Evolutionary conservation across 78 protist species (phyloP).

Genomic region (Dictyostelium capitatum): DNA sequence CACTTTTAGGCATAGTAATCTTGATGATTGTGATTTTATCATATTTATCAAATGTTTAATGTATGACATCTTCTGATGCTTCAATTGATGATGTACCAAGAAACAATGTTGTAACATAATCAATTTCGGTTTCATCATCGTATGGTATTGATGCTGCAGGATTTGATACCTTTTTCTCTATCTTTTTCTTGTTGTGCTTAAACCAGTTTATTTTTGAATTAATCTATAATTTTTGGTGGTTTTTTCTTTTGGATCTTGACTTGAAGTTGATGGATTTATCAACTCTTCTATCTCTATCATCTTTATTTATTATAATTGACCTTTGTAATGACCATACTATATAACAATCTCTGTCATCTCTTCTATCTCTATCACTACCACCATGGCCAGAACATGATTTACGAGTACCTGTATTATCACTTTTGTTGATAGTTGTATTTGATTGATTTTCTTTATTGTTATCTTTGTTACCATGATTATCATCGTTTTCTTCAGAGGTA

Average conservation of each 20-base stretch:
- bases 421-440: neutral
- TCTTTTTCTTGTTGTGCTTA: slow-evolving; percentile 57
- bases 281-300: neutral
- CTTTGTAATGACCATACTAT: neutral
- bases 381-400: neutral
- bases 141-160: neutral
- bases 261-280: neutral
- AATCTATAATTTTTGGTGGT: slow-evolving; percentile 36
- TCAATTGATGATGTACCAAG: slow-evolving; percentile 18
- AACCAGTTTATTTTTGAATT: slow-evolving; percentile 38
- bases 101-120: slow-evolving; percentile 35
- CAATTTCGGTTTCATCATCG: neutral
- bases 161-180: neutral
- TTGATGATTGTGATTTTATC: slow-evolving; percentile 15
- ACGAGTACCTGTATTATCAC: neutral
- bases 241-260: no score
- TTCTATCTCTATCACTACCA: neutral
- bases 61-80: neutral
- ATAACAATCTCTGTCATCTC: neutral
- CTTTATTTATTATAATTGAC: no score
- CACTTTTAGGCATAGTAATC: slow-evolving; percentile 31
- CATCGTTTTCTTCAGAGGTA: neutral
- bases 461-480: neutral
- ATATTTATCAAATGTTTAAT: neutral
- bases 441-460: neutral